These are phyloP conservation scores for Poronia punctata DNA, from an alignment of 495 filamentous ascomycete species.

Conservation along the genomic window DNA sequence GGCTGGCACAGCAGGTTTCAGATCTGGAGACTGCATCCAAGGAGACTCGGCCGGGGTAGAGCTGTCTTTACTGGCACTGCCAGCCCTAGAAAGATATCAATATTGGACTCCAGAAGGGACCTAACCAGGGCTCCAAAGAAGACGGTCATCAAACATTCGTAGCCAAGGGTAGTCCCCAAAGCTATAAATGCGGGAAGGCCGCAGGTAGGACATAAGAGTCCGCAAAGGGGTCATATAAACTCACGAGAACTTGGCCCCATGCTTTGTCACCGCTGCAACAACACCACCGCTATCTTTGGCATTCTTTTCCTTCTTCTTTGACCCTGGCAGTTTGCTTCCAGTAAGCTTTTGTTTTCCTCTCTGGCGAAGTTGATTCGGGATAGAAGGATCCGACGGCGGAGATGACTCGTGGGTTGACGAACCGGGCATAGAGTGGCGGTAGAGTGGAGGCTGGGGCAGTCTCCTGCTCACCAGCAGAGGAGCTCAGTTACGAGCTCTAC, in stretches of 20 bases:
- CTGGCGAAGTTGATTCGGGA: slow-evolving; percentile 19
- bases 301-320: slow-evolving; percentile 48
- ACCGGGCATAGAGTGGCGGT: slow-evolving; percentile 41
- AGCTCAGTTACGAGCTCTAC: slow-evolving; percentile 21
- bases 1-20: slow-evolving; percentile 30
- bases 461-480: slow-evolving; percentile 33
- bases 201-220: neutral
- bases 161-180: neutral
- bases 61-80: slow-evolving; percentile 24
- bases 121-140: neutral
- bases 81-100: slow-evolving; percentile 23
- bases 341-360: slow-evolving; percentile 26
- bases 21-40: slow-evolving; percentile 32
- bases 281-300: slow-evolving; percentile 44
- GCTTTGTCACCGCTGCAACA: slow-evolving; percentile 46
- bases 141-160: neutral
- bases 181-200: neutral
- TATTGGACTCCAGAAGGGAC: slow-evolving; percentile 7
- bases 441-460: slow-evolving; percentile 25
- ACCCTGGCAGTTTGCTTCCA: slow-evolving; percentile 26
- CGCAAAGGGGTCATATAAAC: slow-evolving; percentile 14
- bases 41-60: slow-evolving; percentile 36
- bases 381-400: slow-evolving; percentile 21
- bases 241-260: slow-evolving; percentile 44
- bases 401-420: slow-evolving; percentile 30